Conservation (phyloP, 352 stramenopile genomes). For the Elongisporangium anandrum region DNA sequence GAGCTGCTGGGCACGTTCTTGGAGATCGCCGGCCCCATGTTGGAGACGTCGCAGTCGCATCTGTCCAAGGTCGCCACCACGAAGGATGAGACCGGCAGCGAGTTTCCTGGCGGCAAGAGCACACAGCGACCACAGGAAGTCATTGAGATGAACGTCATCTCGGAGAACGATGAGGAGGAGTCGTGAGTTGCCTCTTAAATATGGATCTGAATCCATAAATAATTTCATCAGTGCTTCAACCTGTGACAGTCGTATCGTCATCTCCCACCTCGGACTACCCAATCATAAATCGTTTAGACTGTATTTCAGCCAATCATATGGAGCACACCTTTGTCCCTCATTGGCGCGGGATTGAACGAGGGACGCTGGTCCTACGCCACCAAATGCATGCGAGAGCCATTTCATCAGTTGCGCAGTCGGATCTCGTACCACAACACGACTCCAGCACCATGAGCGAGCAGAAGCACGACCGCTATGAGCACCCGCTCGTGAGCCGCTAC, state of each 20-base stretch:
- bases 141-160: conserved; percentile 82
- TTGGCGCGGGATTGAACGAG: neutral
- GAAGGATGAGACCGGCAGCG: conserved; percentile 44
- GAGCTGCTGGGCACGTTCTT: conserved; percentile 86
- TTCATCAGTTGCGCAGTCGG: conserved; percentile 1
- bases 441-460: conserved; percentile 27
- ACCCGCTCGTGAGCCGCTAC: conserved; percentile 92
- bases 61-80: conserved; percentile 39
- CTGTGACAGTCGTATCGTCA: neutral
- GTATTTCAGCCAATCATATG: neutral
- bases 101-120: conserved; percentile 51
- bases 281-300: neutral
- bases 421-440: neutral
- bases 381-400: neutral
- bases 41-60: conserved; percentile 82
- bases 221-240: neutral
- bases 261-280: neutral
- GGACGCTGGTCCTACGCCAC: neutral
- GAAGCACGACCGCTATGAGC: conserved; percentile 81
- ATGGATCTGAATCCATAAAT: neutral
- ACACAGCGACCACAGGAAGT: conserved; percentile 31
- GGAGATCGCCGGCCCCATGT: conserved; percentile 83
- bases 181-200: conserved; percentile 8
- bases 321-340: neutral
- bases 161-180: conserved; percentile 75